These are phyloP conservation scores for Colletotrichum neosansevieriae DNA, from an alignment of 2,329 filamentous ascomycete genomes.

Conservation along the genomic window DNA sequence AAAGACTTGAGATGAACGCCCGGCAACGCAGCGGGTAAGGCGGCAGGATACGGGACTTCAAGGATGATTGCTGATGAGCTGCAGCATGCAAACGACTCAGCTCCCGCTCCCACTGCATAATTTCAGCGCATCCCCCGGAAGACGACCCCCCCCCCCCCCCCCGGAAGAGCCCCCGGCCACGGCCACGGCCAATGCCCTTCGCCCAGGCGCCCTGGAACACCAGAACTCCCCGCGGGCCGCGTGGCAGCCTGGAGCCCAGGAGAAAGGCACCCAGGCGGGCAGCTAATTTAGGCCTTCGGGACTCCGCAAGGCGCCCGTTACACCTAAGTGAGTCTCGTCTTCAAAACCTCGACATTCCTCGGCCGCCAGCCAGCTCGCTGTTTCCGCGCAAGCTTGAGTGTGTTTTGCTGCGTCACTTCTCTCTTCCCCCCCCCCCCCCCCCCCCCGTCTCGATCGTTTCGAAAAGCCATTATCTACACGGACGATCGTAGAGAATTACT, in stretches of 20 bases:
- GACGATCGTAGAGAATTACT: conserved; percentile 1
- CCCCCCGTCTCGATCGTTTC: background rate
- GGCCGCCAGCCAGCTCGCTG: background rate
- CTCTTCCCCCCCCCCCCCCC: background rate
- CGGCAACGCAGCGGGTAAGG: conserved; percentile 14
- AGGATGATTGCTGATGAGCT: conserved; percentile 9
- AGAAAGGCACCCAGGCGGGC: background rate
- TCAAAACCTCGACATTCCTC: conserved; percentile 36
- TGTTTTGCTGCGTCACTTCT: conserved; percentile 17
- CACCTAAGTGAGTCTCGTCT: conserved; percentile 14
- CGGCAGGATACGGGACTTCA: conserved; percentile 11
- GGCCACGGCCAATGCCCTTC: too few relatives aligned
- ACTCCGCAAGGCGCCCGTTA: conserved; percentile 23
- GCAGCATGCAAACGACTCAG: conserved; percentile 6
- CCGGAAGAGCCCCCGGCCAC: too few relatives aligned
- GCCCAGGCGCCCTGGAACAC: conserved; percentile 5
- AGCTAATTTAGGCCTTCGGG: conserved; percentile 10
- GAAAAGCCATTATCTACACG: conserved; percentile 16
- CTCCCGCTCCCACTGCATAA: background rate
- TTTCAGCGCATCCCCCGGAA: background rate
- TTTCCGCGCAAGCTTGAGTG: background rate
- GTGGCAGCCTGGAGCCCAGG: conserved; percentile 11
- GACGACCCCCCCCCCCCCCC: too few relatives aligned
- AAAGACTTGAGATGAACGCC: conserved; percentile 23
- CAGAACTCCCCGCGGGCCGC: conserved; percentile 29